phyloP scores from a whole-genome alignment of 768 basidiomycete species.

The Hemileccinum rubropunctum region DNA sequence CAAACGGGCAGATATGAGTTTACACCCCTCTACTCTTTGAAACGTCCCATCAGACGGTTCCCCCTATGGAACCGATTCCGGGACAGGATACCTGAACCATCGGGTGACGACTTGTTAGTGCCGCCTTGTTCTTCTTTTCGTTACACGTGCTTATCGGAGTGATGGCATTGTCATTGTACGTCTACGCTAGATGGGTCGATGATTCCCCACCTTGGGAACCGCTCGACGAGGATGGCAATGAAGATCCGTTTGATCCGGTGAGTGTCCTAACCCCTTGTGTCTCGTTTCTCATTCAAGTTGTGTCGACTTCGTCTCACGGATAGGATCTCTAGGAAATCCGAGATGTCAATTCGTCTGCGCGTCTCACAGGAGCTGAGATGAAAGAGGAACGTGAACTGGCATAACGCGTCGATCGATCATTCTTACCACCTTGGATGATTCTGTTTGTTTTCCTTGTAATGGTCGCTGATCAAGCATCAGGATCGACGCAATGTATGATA shows the following conservation, averaged over 20 bases:
- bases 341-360: neutral
- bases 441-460: too few species aligned
- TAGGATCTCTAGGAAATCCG: constrained; percentile 1
- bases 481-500: too few species aligned
- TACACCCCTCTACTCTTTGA: constrained; percentile 24
- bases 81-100: constrained; percentile 6
- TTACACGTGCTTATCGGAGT: neutral
- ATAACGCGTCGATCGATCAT: too few species aligned
- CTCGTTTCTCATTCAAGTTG: neutral
- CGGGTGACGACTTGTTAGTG: constrained; percentile 22
- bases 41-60: constrained; percentile 7
- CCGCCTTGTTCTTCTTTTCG: too few species aligned
- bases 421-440: too few species aligned
- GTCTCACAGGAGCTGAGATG: too few species aligned
- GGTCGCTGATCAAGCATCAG: too few species aligned
- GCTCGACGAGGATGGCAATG: constrained; percentile 24
- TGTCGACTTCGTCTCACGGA: neutral
- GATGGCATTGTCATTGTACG: too few species aligned
- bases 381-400: too few species aligned
- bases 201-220: constrained; percentile 25
- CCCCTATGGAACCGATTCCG: constrained; percentile 19
- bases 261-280: neutral
- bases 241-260: constrained; percentile 21
- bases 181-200: constrained; percentile 20
- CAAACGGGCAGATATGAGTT: constrained; percentile 15